A percentile compares a stretch with the other conserved stretches of the same genome.
Evolutionary conservation across 202 grass and related monocot species (phyloP).

Genomic region (Miscanthus sacchariflorus): DNA sequence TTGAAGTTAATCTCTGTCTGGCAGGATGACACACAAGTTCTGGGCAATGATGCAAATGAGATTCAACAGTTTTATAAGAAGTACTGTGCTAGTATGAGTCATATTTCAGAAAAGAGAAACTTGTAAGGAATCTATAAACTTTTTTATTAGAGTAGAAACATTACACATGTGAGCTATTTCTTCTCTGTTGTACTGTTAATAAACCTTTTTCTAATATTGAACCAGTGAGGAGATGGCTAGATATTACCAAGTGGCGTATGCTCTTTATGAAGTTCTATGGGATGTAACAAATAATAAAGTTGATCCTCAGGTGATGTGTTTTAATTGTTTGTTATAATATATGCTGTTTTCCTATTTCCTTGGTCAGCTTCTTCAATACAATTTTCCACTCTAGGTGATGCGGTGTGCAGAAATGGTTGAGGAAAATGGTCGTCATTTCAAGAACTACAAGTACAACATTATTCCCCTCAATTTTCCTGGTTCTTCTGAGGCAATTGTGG

Average conservation of each 20-base stretch:
- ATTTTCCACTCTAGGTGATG: constrained; percentile 58
- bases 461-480: constrained; percentile 84
- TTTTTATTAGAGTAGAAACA: constrained; percentile 3
- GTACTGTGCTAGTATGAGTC: constrained; percentile 70
- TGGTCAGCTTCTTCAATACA: constrained; percentile 32
- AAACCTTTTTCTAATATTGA: constrained; percentile 39
- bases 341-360: constrained; percentile 20
- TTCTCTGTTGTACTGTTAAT: constrained; percentile 35
- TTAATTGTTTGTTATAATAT: constrained; percentile 25
- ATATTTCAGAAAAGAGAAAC: constrained; percentile 53
- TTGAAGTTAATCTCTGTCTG: constrained; percentile 36
- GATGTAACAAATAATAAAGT: constrained; percentile 69
- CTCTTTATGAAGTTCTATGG: constrained; percentile 87
- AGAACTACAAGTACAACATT: constrained; percentile 85
- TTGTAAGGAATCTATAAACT: constrained; percentile 66
- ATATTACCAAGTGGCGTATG: constrained; percentile 78
- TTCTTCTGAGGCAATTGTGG: constrained; percentile 70
- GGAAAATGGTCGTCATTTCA: constrained; percentile 75
- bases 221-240: constrained; percentile 87
- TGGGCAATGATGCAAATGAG: constrained; percentile 63
- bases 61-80: constrained; percentile 79
- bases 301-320: constrained; percentile 59
- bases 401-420: constrained; percentile 71
- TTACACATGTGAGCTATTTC: constrained; percentile 7
- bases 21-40: constrained; percentile 72